Evolutionary conservation across 805 yeast genomes (phyloP).

Genomic region (Lipomyces sp.): DNA sequence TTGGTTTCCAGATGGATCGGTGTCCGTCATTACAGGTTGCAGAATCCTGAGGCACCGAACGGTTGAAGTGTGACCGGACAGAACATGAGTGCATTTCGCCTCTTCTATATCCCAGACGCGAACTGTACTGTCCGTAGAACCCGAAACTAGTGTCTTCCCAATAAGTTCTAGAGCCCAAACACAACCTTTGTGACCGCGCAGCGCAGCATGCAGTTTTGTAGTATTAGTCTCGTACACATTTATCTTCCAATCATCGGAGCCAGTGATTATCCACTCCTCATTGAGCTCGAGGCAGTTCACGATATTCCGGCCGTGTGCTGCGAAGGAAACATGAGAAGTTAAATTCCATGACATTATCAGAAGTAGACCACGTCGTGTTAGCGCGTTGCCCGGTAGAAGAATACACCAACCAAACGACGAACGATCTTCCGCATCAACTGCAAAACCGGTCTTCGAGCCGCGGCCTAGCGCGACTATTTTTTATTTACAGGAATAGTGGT

Average conservation of each 20-base stretch:
- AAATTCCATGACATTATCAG: constrained; percentile 70
- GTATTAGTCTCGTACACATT: constrained; percentile 77
- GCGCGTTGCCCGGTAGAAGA: too few species aligned
- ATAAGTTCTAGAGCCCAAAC: constrained; percentile 96
- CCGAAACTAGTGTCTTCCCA: constrained; percentile 80
- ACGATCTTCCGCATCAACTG: too few species aligned
- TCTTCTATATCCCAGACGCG: constrained; percentile 89
- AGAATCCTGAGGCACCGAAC: constrained; percentile 75
- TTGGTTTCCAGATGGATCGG: constrained; percentile 62
- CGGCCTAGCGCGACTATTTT: too few species aligned
- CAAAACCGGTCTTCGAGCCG: too few species aligned
- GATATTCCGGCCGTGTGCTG: constrained; percentile 77
- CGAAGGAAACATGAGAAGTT: constrained; percentile 69
- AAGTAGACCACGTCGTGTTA: too few species aligned
- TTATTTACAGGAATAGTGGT: too few species aligned
- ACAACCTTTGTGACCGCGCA: constrained; percentile 93
- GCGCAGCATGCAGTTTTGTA: constrained; percentile 64
- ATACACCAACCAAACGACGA: too few species aligned
- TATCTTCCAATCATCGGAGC: constrained; percentile 85
- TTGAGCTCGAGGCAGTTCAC: constrained; percentile 95
- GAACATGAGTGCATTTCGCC: constrained; percentile 87
- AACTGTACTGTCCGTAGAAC: constrained; percentile 92
- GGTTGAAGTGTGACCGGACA: constrained; percentile 88
- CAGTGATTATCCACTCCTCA: constrained; percentile 85
- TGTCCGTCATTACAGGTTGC: constrained; percentile 48